Percentiles rank a stretch among this genome's conserved stretches.
Evolutionary conservation across 179 eudicot species (phyloP).

Genomic region (Nepenthes alata): DNA sequence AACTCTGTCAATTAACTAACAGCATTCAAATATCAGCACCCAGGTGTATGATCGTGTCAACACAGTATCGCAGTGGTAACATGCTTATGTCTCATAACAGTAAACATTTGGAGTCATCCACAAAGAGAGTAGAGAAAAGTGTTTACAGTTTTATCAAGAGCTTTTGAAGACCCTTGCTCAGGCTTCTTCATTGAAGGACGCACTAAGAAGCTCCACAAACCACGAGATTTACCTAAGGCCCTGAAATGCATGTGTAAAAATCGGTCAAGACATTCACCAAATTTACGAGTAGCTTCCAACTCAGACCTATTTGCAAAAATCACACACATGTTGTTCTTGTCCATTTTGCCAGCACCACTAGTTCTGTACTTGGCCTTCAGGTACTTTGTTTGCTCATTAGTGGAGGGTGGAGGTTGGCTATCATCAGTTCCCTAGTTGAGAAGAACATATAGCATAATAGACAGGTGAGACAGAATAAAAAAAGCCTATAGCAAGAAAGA

Average conservation of each 20-base stretch:
- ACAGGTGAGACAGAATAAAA: neutral
- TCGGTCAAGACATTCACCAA: no score
- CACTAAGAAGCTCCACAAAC: constrained; percentile 62
- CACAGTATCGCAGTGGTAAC: neutral
- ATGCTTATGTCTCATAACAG: no score
- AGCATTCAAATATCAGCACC: no score
- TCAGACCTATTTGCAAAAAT: constrained; percentile 1
- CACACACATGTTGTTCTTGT: constrained; percentile 34
- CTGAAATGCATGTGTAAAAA: constrained; percentile 9
- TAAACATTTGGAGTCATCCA: neutral
- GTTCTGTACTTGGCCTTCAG: constrained; percentile 24
- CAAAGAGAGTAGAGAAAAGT: neutral
- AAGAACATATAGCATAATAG: neutral
- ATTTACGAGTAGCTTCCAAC: neutral
- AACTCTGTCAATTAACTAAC: no score
- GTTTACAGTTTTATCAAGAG: constrained; percentile 37
- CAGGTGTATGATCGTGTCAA: neutral
- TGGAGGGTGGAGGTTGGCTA: constrained; percentile 27
- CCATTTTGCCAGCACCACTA: constrained; percentile 17
- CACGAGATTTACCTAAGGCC: constrained; percentile 29
- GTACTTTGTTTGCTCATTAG: constrained; percentile 22
- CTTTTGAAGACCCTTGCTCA: constrained; percentile 23
- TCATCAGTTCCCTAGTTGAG: constrained; percentile 53
- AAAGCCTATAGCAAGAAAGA: neutral
- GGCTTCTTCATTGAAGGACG: constrained; percentile 38